Conservation (phyloP, 2,329 filamentous ascomycete genomes). For the Diaporthe longicolla region DNA sequence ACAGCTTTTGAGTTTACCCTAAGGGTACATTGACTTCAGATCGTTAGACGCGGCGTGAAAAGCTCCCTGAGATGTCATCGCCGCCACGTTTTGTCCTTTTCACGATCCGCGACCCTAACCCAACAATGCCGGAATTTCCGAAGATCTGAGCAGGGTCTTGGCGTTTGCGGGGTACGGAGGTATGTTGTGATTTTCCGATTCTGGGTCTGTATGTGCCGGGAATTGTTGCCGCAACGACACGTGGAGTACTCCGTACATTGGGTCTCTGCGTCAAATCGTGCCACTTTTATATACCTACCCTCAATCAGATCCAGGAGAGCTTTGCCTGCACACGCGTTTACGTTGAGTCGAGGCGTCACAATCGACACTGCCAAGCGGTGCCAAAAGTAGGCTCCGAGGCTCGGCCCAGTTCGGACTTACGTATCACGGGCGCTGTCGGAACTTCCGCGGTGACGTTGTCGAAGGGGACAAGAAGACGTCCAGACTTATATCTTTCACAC, state of each 20-base stretch:
- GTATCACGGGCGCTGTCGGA: conserved; percentile 10
- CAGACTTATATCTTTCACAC: too few species aligned
- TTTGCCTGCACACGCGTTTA: background rate
- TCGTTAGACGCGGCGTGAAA: too few species aligned
- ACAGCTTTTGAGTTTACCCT: too few species aligned
- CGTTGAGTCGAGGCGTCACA: conserved; percentile 15
- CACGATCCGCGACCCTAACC: conserved; percentile 26
- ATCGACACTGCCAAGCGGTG: conserved; percentile 18
- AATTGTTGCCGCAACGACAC: background rate
- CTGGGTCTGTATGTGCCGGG: background rate
- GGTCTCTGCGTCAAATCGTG: background rate
- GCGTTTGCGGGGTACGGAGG: conserved; percentile 23
- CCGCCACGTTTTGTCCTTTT: background rate
- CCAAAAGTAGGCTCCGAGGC: conserved; percentile 38
- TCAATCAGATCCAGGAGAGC: background rate
- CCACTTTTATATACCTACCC: background rate
- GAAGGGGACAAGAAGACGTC: background rate
- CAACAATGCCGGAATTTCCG: conserved; percentile 17
- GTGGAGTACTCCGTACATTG: background rate
- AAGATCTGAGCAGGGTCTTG: conserved; percentile 17
- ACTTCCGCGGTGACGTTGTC: conserved; percentile 17
- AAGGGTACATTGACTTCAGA: too few species aligned
- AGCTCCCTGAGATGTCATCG: too few species aligned
- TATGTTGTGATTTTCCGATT: conserved; percentile 10
- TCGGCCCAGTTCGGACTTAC: conserved; percentile 37